phyloP scores from a whole-genome alignment of 768 basidiomycete species.

The Pisolithus orientalis region DNA sequence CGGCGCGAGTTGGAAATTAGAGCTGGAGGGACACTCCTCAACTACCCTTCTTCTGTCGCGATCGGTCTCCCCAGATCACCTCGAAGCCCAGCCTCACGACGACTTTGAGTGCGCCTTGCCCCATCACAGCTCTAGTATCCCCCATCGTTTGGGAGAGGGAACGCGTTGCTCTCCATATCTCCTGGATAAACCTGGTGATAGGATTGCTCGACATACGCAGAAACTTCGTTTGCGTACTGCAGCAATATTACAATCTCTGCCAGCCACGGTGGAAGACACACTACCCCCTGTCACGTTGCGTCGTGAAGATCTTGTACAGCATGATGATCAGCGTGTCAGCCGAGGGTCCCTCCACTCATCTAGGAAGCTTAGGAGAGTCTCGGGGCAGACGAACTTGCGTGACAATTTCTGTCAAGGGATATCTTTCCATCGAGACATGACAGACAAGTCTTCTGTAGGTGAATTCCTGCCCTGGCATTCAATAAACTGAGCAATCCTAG shows the following conservation, averaged over 20 bases:
- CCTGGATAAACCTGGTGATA: conserved; percentile 19
- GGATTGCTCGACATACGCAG: conserved; percentile 16
- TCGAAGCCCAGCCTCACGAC: neutral
- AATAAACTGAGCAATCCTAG: too few species aligned
- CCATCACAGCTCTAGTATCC: neutral
- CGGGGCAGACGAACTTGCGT: conserved; percentile 18
- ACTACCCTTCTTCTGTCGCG: conserved; percentile 14
- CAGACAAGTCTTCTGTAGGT: conserved; percentile 12
- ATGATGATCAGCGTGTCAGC: neutral
- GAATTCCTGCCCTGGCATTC: neutral
- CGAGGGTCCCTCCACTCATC: neutral
- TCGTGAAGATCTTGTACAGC: neutral
- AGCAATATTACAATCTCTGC: conserved; percentile 19
- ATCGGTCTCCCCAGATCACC: conserved; percentile 4
- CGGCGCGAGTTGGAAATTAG: conserved; percentile 12
- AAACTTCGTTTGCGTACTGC: conserved; percentile 24
- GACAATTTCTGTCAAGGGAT: conserved; percentile 16
- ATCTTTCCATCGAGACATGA: conserved; percentile 2
- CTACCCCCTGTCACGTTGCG: neutral
- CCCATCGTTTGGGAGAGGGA: conserved; percentile 1
- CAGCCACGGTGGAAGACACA: conserved; percentile 20
- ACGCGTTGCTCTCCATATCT: conserved; percentile 7
- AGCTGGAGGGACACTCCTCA: conserved; percentile 16
- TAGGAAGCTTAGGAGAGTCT: conserved; percentile 19
- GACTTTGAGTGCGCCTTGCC: conserved; percentile 8